A percentile compares a stretch with the other conserved stretches of the same genome.
These are phyloP conservation scores for Talaromyces sp. DNA, from an alignment of 2,329 filamentous ascomycete species.

Conservation along the genomic window DNA sequence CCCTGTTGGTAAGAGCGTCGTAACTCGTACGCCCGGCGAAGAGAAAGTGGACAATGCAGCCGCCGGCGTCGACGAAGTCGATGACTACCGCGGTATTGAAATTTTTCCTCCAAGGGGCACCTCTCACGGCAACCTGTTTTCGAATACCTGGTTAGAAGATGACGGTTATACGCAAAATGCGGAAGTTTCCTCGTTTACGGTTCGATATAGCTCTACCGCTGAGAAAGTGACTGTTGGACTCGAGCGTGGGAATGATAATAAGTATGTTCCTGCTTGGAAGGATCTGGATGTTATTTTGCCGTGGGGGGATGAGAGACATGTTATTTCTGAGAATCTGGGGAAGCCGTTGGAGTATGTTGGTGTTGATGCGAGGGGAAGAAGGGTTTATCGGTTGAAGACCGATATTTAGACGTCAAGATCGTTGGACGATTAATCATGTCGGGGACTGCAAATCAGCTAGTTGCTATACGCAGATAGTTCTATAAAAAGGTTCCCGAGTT, in stretches of 20 bases:
- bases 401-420: neutral
- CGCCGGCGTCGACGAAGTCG: conserved; percentile 34
- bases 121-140: conserved; percentile 35
- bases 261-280: conserved; percentile 48
- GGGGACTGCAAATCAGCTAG: no score
- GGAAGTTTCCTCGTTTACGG: conserved; percentile 39
- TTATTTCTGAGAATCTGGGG: conserved; percentile 29
- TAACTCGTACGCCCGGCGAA: conserved; percentile 51
- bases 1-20: conserved; percentile 48
- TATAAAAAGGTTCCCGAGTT: no score
- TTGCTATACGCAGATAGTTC: no score
- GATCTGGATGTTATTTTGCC: conserved; percentile 49
- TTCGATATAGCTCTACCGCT: conserved; percentile 43
- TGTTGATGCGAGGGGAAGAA: conserved; percentile 24
- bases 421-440: no score
- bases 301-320: conserved; percentile 44
- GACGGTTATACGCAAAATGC: conserved; percentile 49
- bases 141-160: conserved; percentile 52
- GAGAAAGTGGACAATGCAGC: conserved; percentile 45
- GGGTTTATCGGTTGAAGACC: conserved; percentile 25
- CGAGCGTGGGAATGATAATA: conserved; percentile 33
- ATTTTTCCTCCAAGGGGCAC: conserved; percentile 50
- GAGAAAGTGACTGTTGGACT: conserved; percentile 43
- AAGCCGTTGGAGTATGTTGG: conserved; percentile 27
- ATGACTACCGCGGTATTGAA: conserved; percentile 55